phyloP scores from a whole-genome alignment of 495 filamentous ascomycete genomes.

The Neurospora terricola region DNA sequence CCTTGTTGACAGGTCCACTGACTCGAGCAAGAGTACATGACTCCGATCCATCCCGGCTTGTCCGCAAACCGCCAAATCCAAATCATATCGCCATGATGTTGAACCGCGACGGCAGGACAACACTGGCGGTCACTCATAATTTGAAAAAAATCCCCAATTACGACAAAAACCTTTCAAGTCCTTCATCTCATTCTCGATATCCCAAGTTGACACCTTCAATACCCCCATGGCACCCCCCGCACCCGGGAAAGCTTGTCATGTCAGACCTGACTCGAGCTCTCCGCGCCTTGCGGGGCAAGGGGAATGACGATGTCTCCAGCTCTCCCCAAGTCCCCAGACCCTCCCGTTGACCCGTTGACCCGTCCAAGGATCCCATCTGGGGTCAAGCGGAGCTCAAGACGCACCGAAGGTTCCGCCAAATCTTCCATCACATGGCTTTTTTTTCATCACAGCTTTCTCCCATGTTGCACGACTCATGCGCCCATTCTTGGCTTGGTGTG shows the following conservation, averaged over 20 bases:
- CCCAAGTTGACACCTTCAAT: background rate
- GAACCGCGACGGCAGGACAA: background rate
- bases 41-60: background rate
- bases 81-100: background rate
- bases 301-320: background rate
- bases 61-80: background rate
- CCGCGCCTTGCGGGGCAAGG: background rate
- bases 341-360: background rate
- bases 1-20: background rate
- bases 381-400: background rate
- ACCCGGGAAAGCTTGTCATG: background rate
- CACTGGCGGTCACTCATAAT: background rate
- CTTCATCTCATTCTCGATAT: background rate
- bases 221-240: background rate
- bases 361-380: background rate
- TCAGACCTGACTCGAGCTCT: background rate
- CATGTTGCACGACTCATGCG: background rate
- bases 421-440: background rate
- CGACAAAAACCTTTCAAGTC: background rate
- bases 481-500: background rate
- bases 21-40: background rate
- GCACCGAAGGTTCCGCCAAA: background rate
- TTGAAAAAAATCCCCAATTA: background rate
- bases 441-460: background rate
- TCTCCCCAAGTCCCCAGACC: background rate